phyloP scores from a whole-genome alignment of 1,284 basidiomycete species.

The Xerocomus minutiporus region DNA sequence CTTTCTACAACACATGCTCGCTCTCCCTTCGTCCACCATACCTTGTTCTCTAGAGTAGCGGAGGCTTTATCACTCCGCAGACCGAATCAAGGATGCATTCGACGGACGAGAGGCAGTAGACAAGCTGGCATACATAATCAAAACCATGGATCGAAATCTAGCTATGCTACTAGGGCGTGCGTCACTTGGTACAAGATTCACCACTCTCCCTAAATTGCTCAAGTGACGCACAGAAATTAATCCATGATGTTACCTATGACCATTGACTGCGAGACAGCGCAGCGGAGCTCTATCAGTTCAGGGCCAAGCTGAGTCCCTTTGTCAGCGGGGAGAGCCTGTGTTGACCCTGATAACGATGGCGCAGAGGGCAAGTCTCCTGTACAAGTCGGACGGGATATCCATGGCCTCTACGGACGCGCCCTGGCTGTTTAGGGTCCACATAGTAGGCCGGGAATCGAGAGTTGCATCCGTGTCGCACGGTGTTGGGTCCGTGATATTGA shows the following conservation, averaged over 20 bases:
- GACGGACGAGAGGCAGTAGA: slow-evolving; percentile 97
- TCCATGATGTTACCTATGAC: slow-evolving; percentile 99
- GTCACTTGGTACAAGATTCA: slow-evolving; percentile 34
- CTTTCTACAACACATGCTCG: slow-evolving; percentile 35
- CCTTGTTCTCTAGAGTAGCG: slow-evolving; percentile 90
- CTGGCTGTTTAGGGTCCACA: no score
- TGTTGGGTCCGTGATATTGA: no score
- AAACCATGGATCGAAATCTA: slow-evolving; percentile 95
- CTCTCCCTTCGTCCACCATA: slow-evolving; percentile 88
- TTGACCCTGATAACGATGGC: slow-evolving; percentile 29
- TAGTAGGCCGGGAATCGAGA: no score
- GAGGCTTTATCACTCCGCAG: slow-evolving; percentile 81
- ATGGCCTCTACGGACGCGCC: slow-evolving; percentile 30
- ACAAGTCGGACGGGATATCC: slow-evolving; percentile 25
- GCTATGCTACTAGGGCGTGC: slow-evolving; percentile 92
- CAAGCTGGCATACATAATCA: slow-evolving; percentile 96
- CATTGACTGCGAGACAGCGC: slow-evolving; percentile 90
- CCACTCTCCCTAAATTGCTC: no score
- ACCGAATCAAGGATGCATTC: slow-evolving; percentile 90
- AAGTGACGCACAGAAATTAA: slow-evolving; percentile 93
- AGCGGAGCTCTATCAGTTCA: slow-evolving; percentile 92
- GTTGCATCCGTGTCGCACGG: no score
- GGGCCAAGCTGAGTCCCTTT: slow-evolving; percentile 70
- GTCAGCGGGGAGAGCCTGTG: slow-evolving; percentile 58
- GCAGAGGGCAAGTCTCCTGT: slow-evolving; percentile 33